phyloP scores from a whole-genome alignment of 2,329 filamentous ascomycete genomes.

The Zalaria obscura region DNA sequence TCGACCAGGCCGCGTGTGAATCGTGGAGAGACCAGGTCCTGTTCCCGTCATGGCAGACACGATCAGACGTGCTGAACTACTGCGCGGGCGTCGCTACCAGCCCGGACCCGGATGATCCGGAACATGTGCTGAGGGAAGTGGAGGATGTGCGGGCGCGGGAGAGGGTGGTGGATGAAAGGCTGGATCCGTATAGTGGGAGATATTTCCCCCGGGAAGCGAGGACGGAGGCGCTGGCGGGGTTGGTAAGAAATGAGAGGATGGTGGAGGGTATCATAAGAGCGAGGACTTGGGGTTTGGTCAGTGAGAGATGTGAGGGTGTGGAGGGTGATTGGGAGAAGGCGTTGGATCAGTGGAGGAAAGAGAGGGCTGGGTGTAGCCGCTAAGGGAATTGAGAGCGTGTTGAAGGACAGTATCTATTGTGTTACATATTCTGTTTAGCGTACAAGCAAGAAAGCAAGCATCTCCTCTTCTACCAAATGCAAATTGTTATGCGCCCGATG shows the following conservation, averaged over 20 bases:
- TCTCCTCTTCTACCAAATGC: too few species aligned
- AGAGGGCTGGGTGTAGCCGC: background rate
- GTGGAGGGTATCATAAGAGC: conserved; percentile 68
- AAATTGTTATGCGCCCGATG: too few species aligned
- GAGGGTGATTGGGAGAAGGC: conserved; percentile 42
- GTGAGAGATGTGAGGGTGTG: conserved; percentile 50
- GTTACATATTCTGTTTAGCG: too few species aligned
- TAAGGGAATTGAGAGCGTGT: too few species aligned
- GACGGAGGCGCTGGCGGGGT: conserved; percentile 61
- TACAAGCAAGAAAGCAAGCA: too few species aligned
- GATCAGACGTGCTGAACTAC: conserved; percentile 75
- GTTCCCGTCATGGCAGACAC: conserved; percentile 76
- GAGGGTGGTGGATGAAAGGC: conserved; percentile 66
- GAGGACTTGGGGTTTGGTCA: conserved; percentile 68
- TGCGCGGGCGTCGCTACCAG: conserved; percentile 78
- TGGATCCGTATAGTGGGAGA: conserved; percentile 81
- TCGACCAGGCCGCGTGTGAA: conserved; percentile 50
- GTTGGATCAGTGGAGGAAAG: conserved; percentile 45
- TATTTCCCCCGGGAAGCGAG: conserved; percentile 69
- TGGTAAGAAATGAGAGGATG: conserved; percentile 60
- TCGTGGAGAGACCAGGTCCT: conserved; percentile 64
- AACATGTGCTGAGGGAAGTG: conserved; percentile 51
- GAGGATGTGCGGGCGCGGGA: conserved; percentile 59
- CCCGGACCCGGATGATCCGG: conserved; percentile 77
- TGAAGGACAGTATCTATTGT: too few species aligned